A percentile compares a stretch with the other conserved stretches of the same genome.
These are phyloP conservation scores for Chaetomium sp. DNA, from an alignment of 2,329 filamentous ascomycete species.

Conservation along the genomic window DNA sequence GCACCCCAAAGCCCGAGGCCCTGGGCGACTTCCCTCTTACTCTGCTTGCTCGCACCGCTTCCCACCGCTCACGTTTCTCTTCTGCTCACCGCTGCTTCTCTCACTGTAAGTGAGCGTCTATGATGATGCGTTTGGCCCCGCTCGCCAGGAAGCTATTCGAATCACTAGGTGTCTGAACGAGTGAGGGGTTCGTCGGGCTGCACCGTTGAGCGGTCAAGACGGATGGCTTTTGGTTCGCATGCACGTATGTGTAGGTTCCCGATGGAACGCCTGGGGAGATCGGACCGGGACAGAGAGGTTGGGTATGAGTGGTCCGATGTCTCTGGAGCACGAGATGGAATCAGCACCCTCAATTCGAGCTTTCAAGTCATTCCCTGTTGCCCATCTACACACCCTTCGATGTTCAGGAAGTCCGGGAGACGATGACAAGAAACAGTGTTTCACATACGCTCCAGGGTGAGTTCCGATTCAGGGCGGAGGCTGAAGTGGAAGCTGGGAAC, in stretches of 20 bases:
- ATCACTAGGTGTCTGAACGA: conserved; percentile 8
- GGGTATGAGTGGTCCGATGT: conserved; percentile 2
- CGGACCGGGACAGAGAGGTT: not conserved
- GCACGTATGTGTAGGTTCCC: conserved; percentile 27
- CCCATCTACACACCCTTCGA: not conserved
- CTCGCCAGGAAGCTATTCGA: not conserved
- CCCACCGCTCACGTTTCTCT: conserved; percentile 13
- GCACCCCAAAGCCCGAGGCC: not conserved
- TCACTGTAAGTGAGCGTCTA: not conserved
- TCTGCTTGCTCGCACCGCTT: conserved; percentile 13
- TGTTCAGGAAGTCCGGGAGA: not conserved
- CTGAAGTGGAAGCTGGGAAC: not conserved
- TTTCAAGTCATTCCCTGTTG: not conserved
- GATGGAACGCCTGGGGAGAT: conserved; percentile 20
- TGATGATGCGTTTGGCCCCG: not conserved
- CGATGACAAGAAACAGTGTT: not conserved
- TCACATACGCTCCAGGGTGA: not conserved
- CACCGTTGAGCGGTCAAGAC: conserved; percentile 26
- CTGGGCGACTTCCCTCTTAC: not conserved
- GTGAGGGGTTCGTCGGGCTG: conserved; percentile 22
- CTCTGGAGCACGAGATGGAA: not conserved
- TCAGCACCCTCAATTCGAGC: not conserved
- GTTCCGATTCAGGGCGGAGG: not conserved
- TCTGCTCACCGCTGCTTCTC: conserved; percentile 25
- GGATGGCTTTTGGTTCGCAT: conserved; percentile 22